Base-by-base conservation (phyloP, 2,329 filamentous ascomycete genomes). In the Trichoderma koningii region DNA sequence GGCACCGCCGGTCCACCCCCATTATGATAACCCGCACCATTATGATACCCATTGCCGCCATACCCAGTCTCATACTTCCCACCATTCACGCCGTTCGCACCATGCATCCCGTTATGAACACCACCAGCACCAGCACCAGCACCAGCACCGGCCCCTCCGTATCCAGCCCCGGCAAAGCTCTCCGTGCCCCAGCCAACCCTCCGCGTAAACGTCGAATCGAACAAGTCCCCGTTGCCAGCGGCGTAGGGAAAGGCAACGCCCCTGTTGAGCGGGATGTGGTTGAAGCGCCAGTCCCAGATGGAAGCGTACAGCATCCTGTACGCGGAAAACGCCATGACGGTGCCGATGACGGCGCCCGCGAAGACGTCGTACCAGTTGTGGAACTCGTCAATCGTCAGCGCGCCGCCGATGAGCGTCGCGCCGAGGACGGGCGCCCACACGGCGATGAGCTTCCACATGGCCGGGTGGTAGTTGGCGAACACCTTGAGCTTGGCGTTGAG, bases 401-500 rank as follows among this genome's bases (percentile, higher is more conserved):
- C 85, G 6, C 89, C 89, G 1, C 84, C 88, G 50, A 92, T 90
- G 2, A 92, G 78, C 3, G 81, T 81, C 0, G 89, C 89, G 3
- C 86, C 87, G 0, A 92, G 83, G 3, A 92, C 76, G 0, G 90
- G 89, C 0, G 85, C 82, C 70, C 89, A 89, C 26, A 86, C 78
- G 17, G 81, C 83, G 38, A 89, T 79, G 14, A 91, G 76, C 77
- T 92, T 92, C 89, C 89, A 92, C 82, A 91, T 86, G 14, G 86
- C 81, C 0, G 89, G 85, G 72, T 91, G 89, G 73, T 89, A 89
- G 79, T 91, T 89, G 68, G 85, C 79, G 70, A 87, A 91, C 64
- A 91, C 84, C 81, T 92, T 92, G 69, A 93, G 82, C 79, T 92
- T 92, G 55, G 88, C 89, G 74, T 92, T 92, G 51, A 93, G 83